Base-by-base conservation (phyloP, 768 basidiomycete genomes). In the Psilocybe subaeruginosa region DNA sequence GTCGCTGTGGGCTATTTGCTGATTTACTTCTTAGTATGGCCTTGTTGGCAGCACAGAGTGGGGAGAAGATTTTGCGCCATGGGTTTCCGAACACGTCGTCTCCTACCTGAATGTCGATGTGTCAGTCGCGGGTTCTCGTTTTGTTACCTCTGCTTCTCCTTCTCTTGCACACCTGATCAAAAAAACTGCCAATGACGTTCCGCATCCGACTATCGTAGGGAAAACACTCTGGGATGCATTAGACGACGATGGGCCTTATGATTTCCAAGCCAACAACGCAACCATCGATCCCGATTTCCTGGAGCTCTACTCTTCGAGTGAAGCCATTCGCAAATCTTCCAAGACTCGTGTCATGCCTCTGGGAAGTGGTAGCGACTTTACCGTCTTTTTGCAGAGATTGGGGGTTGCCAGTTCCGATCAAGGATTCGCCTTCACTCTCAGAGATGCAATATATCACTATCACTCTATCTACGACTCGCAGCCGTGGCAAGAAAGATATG, bases 361-460 rank as follows among this genome's bases (percentile, higher is more conserved):
- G n/a, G 93, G 93, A 43, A 91, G 89, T 54, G 93, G 93, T 27
- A 93, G 92, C 60, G 97, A 98, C 73, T 98, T 83, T 66, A 97
- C 96, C 0, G 90, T 93, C 8, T 97, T 98, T 78, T 75, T 99
- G 67, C 93, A 98, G 73, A 80, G 88, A 52, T 68, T 85, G 19
- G 83, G 83, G n/a, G 74, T 85, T 35, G 78, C 83, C 27, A 81
- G 79, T 60, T 67, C 75, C 4, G 75, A 82, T 56, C 73, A 77
- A 67, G 79, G 82, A 71, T 79, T 81, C 70, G 64, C 68, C 17
- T 51, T 46, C 27, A 74, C 80, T n/a, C 72, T 73, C 1, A 78
- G 76, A 14, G 90, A 90, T 66, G 81, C 90, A 11, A 78, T 80
- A 2, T 93, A 92, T 66, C 92, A 93, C 71, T 94, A 93, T 66